phyloP scores from a whole-genome alignment of 768 basidiomycete genomes.

The Glaciozyma martinii region DNA sequence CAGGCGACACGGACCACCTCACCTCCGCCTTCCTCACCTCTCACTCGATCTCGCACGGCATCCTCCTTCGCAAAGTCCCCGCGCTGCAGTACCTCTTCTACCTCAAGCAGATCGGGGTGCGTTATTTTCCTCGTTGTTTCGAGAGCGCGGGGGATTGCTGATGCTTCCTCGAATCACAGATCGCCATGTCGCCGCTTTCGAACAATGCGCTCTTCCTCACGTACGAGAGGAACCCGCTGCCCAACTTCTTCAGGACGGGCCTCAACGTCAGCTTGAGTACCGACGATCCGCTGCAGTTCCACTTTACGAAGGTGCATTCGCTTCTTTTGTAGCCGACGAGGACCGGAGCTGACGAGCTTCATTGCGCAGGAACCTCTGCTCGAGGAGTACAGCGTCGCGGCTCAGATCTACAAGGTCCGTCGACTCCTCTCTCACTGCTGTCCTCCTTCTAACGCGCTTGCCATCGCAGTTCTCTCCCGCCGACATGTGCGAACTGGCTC shows the following conservation, averaged over 20 bases:
- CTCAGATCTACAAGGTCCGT: constrained; percentile 82
- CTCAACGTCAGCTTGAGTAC: constrained; percentile 93
- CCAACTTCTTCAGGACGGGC: constrained; percentile 88
- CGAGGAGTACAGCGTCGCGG: constrained; percentile 96
- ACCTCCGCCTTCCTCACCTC: constrained; percentile 92
- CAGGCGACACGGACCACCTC: constrained; percentile 94
- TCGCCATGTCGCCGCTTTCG: constrained; percentile 96
- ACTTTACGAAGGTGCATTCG: constrained; percentile 76
- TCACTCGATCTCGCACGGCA: constrained; percentile 98
- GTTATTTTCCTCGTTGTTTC: not conserved
- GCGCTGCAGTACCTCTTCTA: constrained; percentile 96
- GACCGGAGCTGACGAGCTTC: not conserved
- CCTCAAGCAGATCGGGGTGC: constrained; percentile 68
- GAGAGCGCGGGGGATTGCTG: no score
- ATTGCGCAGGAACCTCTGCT: constrained; percentile 68
- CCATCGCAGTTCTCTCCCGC: not conserved
- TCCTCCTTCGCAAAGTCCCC: constrained; percentile 91
- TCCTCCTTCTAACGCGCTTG: not conserved
- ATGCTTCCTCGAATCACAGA: constrained; percentile 38
- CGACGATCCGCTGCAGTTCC: constrained; percentile 92
- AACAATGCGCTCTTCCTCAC: constrained; percentile 96
- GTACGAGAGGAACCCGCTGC: constrained; percentile 93
- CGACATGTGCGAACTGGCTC: constrained; percentile 82
- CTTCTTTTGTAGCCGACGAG: not conserved
- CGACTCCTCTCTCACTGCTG: not conserved